These are phyloP conservation scores for Aaosphaeria arxii DNA, from an alignment of 2,329 filamentous ascomycete species.

Conservation along the genomic window DNA sequence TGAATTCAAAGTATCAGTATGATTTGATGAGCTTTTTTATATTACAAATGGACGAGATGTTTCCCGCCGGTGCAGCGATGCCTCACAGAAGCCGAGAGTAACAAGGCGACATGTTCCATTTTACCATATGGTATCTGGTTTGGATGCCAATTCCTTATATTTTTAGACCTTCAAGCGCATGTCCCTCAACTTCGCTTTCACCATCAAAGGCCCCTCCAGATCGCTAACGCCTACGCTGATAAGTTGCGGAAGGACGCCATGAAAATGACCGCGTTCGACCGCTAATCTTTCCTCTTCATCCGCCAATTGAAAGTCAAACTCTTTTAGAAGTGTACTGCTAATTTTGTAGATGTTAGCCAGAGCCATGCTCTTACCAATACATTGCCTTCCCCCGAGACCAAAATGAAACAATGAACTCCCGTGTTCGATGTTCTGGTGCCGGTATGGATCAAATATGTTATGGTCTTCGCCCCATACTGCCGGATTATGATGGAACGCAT, in stretches of 20 bases:
- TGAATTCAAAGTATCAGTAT: too few species aligned
- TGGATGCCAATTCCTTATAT: not conserved
- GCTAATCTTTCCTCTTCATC: conserved; percentile 8
- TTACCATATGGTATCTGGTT: too few species aligned
- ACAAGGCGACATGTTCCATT: too few species aligned
- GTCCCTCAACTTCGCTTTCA: not conserved
- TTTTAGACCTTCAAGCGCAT: not conserved
- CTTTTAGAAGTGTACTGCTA: conserved; percentile 23
- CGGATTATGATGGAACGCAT: conserved; percentile 9
- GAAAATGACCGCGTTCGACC: not conserved
- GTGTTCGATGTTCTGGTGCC: conserved; percentile 18
- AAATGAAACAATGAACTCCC: conserved; percentile 33
- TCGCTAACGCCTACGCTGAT: not conserved
- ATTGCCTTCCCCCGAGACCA: conserved; percentile 27
- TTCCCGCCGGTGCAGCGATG: too few species aligned
- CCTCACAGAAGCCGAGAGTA: too few species aligned
- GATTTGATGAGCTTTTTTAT: too few species aligned
- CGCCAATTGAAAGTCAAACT: conserved; percentile 31
- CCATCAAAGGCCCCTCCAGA: conserved; percentile 2
- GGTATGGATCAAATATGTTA: conserved; percentile 23
- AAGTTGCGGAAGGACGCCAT: not conserved
- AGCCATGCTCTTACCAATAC: conserved; percentile 36
- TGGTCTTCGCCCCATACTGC: conserved; percentile 16
- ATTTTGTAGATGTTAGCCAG: conserved; percentile 36
- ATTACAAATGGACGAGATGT: too few species aligned